These are phyloP conservation scores for Cystobasidiaceae sp. DNA, from an alignment of 1,284 basidiomycete genomes.

Conservation along the genomic window DNA sequence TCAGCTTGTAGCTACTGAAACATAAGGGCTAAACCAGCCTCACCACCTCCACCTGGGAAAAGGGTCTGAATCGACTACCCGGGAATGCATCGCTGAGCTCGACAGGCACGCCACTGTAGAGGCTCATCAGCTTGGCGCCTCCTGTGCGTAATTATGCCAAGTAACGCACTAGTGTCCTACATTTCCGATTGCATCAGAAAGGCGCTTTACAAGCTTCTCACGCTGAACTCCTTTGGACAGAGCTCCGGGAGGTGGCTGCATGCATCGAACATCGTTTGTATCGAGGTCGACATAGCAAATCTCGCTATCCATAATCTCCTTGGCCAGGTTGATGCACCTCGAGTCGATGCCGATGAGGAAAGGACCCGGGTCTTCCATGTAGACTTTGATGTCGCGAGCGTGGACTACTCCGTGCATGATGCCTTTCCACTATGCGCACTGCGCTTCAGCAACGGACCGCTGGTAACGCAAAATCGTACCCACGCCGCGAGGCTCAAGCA, in stretches of 20 bases:
- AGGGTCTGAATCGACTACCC: slow-evolving; percentile 57
- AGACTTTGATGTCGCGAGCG: slow-evolving; percentile 44
- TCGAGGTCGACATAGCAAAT: slow-evolving; percentile 89
- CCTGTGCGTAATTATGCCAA: not conserved
- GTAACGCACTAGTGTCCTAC: slow-evolving; percentile 17
- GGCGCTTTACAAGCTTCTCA: slow-evolving; percentile 71
- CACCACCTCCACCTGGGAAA: slow-evolving; percentile 42
- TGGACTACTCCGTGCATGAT: slow-evolving; percentile 74
- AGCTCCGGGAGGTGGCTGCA: slow-evolving; percentile 69
- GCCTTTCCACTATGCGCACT: slow-evolving; percentile 67
- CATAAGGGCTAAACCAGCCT: not conserved
- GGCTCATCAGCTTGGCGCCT: not conserved
- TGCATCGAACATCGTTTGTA: slow-evolving; percentile 80
- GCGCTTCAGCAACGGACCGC: no score
- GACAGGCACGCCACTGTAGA: slow-evolving; percentile 44
- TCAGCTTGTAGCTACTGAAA: not conserved
- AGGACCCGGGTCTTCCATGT: slow-evolving; percentile 58
- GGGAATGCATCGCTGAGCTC: slow-evolving; percentile 96
- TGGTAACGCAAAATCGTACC: not conserved
- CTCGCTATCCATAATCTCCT: slow-evolving; percentile 58
- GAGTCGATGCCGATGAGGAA: slow-evolving; percentile 90
- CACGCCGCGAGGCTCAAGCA: slow-evolving; percentile 78
- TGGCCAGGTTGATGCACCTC: slow-evolving; percentile 71
- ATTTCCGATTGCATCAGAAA: slow-evolving; percentile 71
- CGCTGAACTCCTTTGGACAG: slow-evolving; percentile 75